phyloP scores from a whole-genome alignment of 805 yeast species.

The Zygotorulaspora sp. region DNA sequence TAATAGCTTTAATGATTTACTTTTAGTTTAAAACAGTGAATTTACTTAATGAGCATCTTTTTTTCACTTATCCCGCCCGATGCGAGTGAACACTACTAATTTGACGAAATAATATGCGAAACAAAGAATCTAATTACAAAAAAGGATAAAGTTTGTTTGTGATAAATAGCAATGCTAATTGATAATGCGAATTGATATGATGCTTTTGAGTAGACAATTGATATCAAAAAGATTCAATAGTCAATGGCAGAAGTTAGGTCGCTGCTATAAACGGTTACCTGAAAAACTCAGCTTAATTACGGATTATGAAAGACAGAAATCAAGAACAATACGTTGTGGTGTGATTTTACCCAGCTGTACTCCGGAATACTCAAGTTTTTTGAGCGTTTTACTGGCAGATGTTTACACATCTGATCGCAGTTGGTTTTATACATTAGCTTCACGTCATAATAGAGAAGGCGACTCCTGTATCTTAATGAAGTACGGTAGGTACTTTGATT shows the following conservation, averaged over 20 bases:
- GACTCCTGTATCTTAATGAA: slow-evolving; percentile 16
- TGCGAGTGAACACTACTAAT: too few relatives aligned
- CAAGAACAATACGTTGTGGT: slow-evolving; percentile 30
- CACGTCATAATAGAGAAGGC: slow-evolving; percentile 10
- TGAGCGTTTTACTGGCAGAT: slow-evolving; percentile 32
- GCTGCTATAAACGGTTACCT: slow-evolving; percentile 23
- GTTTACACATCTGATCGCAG: slow-evolving; percentile 33
- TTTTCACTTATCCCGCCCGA: too few relatives aligned
- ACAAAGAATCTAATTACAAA: too few relatives aligned
- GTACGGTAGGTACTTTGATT: slow-evolving; percentile 23
- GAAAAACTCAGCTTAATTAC: slow-evolving; percentile 26
- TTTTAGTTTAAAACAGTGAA: too few relatives aligned
- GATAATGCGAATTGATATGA: too few relatives aligned
- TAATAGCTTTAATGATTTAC: too few relatives aligned
- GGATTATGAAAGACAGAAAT: slow-evolving; percentile 11
- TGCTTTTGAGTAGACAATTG: slow-evolving; percentile 2
- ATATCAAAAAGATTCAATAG: slow-evolving; percentile 7
- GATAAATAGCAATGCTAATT: too few relatives aligned
- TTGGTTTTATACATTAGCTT: slow-evolving; percentile 27
- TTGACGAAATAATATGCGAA: too few relatives aligned
- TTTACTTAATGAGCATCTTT: too few relatives aligned
- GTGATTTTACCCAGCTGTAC: slow-evolving; percentile 19
- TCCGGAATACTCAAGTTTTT: slow-evolving; percentile 18
- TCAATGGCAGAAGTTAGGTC: slow-evolving; percentile 18
- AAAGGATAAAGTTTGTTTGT: too few relatives aligned